These are phyloP conservation scores for Aureobasidium sp. DNA, from an alignment of 2,329 filamentous ascomycete genomes.

Conservation along the genomic window DNA sequence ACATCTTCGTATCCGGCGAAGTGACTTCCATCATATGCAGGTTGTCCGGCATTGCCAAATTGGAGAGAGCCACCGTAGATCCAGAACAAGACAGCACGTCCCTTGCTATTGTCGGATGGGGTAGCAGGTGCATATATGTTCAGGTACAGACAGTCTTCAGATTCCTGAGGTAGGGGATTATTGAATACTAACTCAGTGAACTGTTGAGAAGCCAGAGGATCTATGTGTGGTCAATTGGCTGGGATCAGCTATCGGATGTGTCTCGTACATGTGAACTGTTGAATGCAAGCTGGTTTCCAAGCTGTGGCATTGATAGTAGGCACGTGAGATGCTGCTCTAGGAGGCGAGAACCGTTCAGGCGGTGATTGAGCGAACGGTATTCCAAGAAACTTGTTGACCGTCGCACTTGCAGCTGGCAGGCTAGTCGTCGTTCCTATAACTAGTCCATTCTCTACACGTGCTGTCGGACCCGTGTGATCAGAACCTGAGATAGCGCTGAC, in stretches of 20 bases:
- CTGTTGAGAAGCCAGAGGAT: conserved; percentile 25
- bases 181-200: conserved; percentile 29
- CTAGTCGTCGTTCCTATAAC: conserved; percentile 26
- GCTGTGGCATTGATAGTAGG: conserved; percentile 25
- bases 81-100: conserved; percentile 30
- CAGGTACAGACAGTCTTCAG: conserved; percentile 31
- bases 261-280: conserved; percentile 23
- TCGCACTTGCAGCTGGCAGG: conserved; percentile 25
- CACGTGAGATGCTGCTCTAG: conserved; percentile 3
- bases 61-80: conserved; percentile 29
- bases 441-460: conserved; percentile 24
- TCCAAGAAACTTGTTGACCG: conserved; percentile 31
- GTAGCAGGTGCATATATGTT: conserved; percentile 30
- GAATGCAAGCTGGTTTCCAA: conserved; percentile 29
- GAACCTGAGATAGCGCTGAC: neutral
- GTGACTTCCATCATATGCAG: conserved; percentile 27
- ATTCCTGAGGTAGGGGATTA: conserved; percentile 27
- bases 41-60: conserved; percentile 27
- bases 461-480: conserved; percentile 20
- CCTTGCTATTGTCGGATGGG: conserved; percentile 22
- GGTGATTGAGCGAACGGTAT: conserved; percentile 29
- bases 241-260: conserved; percentile 1
- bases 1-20: conserved; percentile 32
- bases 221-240: conserved; percentile 17
- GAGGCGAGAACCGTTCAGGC: conserved; percentile 28